Evolutionary conservation across 148 eudicot species (phyloP), one percentile per base, ranked within the genome.

Genomic region (Cornus kousa): DNA sequence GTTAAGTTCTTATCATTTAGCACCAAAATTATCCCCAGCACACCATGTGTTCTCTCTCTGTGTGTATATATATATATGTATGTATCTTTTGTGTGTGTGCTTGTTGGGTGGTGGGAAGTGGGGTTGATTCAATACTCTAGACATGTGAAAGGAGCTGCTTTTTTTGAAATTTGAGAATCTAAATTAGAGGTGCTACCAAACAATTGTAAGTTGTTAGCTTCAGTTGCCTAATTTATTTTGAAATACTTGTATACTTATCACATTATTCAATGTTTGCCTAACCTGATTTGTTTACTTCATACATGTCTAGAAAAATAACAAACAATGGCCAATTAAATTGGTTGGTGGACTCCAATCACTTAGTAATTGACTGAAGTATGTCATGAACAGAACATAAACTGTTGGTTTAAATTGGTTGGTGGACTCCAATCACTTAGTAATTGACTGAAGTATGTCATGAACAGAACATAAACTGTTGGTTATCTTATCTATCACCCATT

Each of bases 1-100:
- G 50, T n/a, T 46, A 75, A 75, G 70, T 74, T 39, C 59, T 65
- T 65, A 40, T 75, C 78, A 43, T 33, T 67, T 32, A 20, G 70
- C 71, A 67, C 40, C 72, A 48, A 67, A 48, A 5, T 28, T 16
- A n/a, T 74, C 35, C 37, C 70, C 78, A 10, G 11, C 59, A 65
- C 46, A 40, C 31, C 70, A 75, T 23, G 70, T 65, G 43, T 24
- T 6, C 10, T 6, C 48, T 43, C 10, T 43, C 48, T 9, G 4
- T 28, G 28, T 28, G 28, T 28, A 1, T 28, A 1, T 28, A 1
- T 28, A 1, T 28, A 1, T 28, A 1, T 28, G 28, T 28, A 1
- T 28, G 28, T 28, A 28, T 43, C 48, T 2, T 6, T 43, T 6
- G 4, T 19, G 48, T n/a, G 57, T 43, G 48, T 43, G 48, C 5